Evolutionary conservation across 257 asterid species (phyloP).

Genomic region (Petunia secreta): DNA sequence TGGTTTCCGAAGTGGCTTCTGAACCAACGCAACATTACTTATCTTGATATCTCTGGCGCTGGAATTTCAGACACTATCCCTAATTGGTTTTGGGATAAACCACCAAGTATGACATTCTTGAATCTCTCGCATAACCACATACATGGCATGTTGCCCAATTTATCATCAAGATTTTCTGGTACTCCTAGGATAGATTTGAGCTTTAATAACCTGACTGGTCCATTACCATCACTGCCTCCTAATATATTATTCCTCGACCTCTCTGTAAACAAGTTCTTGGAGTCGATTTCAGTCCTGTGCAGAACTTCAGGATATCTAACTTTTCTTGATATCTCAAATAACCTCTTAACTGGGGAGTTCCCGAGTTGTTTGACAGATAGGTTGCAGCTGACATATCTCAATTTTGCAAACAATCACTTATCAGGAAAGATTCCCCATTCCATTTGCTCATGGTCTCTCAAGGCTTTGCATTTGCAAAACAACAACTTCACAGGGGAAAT

Average conservation of each 20-base stretch:
- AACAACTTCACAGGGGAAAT: slow-evolving; percentile 29
- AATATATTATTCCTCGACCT: neutral
- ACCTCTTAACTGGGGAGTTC: slow-evolving; percentile 22
- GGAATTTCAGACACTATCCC: slow-evolving; percentile 28
- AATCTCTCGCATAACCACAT: slow-evolving; percentile 25
- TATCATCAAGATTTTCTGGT: neutral
- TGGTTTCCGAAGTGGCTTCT: slow-evolving; percentile 31
- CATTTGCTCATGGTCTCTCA: neutral
- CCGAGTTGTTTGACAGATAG: slow-evolving; percentile 23
- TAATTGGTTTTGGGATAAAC: slow-evolving; percentile 20
- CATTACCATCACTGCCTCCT: neutral
- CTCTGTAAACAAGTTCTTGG: slow-evolving; percentile 18
- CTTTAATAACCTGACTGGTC: slow-evolving; percentile 4
- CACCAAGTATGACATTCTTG: neutral
- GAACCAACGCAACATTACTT: neutral
- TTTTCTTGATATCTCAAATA: slow-evolving; percentile 25
- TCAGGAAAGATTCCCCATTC: slow-evolving; percentile 23
- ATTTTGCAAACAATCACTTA: slow-evolving; percentile 26
- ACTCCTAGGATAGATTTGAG: neutral
- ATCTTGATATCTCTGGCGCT: slow-evolving; percentile 26
- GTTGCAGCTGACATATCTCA: neutral
- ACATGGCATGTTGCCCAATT: neutral
- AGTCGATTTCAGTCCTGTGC: slow-evolving; percentile 22
- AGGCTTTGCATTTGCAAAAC: slow-evolving; percentile 9
- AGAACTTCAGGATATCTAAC: neutral